Conservation (phyloP, 495 filamentous ascomycete genomes). For the Xylaria castorea region DNA sequence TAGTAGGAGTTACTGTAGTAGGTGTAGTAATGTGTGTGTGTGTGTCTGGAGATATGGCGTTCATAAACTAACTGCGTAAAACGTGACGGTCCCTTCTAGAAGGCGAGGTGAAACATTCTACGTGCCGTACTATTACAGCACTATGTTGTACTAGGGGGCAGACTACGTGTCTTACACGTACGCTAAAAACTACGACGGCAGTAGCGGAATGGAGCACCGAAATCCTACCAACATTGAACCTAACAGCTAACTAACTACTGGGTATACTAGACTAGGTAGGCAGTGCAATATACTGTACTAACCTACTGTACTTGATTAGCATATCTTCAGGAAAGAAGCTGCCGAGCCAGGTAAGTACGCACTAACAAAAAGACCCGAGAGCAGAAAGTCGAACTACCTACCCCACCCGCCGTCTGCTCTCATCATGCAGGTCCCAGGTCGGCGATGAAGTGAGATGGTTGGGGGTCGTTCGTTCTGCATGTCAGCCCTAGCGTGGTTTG, state of each 20-base stretch:
- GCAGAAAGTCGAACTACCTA: not conserved
- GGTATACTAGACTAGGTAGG: no score
- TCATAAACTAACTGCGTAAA: not conserved
- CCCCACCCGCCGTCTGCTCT: not conserved
- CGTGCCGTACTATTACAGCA: not conserved
- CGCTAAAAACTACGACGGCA: not conserved
- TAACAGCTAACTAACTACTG: not conserved
- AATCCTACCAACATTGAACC: not conserved
- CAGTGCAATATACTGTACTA: not conserved
- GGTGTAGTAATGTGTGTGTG: not conserved
- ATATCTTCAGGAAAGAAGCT: conserved; percentile 4
- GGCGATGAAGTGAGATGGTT: not conserved
- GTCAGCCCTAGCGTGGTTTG: conserved; percentile 14
- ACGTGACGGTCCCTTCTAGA: conserved; percentile 20
- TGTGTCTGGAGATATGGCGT: not conserved
- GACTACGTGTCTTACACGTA: not conserved
- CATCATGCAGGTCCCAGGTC: conserved; percentile 14
- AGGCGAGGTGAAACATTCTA: conserved; percentile 22
- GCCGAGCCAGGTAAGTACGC: not conserved
- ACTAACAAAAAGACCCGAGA: not conserved
- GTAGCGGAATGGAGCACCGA: not conserved
- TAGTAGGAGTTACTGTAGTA: not conserved
- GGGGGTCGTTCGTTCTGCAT: not conserved
- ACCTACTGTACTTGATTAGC: not conserved
- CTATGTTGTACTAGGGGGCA: not conserved